phyloP scores from a whole-genome alignment of 139 green algal species.

The Eudorina sp. region DNA sequence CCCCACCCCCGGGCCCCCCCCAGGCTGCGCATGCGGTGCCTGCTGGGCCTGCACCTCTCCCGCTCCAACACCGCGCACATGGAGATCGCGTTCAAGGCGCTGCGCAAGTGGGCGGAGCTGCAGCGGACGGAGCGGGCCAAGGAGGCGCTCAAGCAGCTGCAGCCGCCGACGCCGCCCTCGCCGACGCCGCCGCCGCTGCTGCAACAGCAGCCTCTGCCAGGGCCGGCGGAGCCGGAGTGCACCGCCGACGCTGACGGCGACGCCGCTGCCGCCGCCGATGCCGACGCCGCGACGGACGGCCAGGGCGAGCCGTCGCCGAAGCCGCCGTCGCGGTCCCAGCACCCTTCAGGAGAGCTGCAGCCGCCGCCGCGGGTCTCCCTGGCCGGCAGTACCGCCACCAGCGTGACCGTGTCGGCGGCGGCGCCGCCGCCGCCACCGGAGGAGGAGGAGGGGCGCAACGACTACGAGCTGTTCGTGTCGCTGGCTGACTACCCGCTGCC shows the following conservation, averaged over 20 bases:
- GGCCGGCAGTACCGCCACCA: not conserved
- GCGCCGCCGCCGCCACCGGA: not conserved
- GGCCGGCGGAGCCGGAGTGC: not conserved
- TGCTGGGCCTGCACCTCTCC: conserved; percentile 52
- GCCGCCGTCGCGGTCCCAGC: not conserved
- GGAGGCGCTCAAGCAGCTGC: not conserved
- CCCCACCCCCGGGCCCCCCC: not conserved
- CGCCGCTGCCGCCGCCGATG: not conserved
- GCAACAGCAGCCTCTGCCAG: not conserved
- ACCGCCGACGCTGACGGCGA: not conserved
- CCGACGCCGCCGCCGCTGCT: not conserved
- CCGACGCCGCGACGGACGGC: not conserved
- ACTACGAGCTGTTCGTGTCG: conserved; percentile 40
- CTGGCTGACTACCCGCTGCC: conserved; percentile 48
- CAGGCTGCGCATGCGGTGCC: conserved; percentile 51
- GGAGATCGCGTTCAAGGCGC: conserved; percentile 49
- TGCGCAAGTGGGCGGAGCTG: conserved; percentile 30
- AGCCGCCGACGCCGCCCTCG: not conserved
- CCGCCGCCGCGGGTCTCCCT: not conserved
- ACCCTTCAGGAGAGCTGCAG: not conserved
- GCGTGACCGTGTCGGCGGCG: not conserved
- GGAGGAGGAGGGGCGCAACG: not conserved
- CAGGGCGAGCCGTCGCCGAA: not conserved
- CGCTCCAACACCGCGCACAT: not conserved
- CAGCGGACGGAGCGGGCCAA: conserved; percentile 3